These are phyloP conservation scores for Puccinellia tenuiflora DNA, from an alignment of 176 grass and related monocot species.

Conservation along the genomic window DNA sequence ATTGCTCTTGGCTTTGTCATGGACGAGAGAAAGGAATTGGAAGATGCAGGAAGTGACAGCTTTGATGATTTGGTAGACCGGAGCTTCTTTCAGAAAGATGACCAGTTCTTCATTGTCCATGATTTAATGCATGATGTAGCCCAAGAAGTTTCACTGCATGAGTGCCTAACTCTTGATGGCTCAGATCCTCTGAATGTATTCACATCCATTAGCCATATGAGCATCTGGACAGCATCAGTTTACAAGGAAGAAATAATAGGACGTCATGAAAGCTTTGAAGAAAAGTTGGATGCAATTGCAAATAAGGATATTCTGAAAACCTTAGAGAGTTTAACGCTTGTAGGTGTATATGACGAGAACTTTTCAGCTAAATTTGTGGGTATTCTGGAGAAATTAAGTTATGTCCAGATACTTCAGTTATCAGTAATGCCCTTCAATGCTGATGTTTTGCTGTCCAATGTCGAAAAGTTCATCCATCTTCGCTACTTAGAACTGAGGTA, in stretches of 20 bases:
- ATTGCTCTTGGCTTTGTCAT: constrained; percentile 40
- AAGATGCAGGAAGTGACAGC: constrained; percentile 16
- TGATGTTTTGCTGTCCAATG: neutral
- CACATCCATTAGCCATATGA: neutral
- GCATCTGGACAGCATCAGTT: neutral
- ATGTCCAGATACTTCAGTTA: constrained; percentile 22
- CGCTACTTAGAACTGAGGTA: constrained; percentile 39
- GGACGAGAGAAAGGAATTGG: neutral
- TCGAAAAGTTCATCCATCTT: constrained; percentile 41
- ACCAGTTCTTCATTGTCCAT: constrained; percentile 23
- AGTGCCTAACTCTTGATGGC: constrained; percentile 12
- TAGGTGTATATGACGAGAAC: constrained; percentile 15
- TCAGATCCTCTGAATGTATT: neutral
- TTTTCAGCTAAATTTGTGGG: neutral
- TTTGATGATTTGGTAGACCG: constrained; percentile 29
- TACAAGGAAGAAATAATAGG: neutral
- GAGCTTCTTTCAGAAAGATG: constrained; percentile 29
- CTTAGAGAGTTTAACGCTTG: constrained; percentile 6
- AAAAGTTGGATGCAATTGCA: neutral
- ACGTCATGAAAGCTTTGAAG: constrained; percentile 1
- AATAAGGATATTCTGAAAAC: neutral
- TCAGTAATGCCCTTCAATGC: neutral
- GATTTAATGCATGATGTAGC: constrained; percentile 51
- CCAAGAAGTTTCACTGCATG: neutral
- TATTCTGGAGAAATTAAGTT: neutral